These are phyloP conservation scores for Lenwebbia sp. DNA, from an alignment of 345 rosid species.

Conservation along the genomic window DNA sequence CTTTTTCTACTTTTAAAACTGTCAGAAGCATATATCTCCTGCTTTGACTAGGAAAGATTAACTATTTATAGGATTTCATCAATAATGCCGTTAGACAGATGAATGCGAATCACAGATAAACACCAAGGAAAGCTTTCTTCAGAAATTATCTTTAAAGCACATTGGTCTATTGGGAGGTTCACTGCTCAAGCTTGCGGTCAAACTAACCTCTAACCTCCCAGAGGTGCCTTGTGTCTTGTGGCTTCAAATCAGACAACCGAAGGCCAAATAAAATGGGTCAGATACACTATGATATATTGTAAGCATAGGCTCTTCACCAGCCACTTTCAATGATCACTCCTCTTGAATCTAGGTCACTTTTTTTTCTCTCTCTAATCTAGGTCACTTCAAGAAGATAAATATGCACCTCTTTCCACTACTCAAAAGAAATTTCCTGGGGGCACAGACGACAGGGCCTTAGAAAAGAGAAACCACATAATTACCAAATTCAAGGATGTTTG, in stretches of 20 bases:
- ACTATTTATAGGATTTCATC: background rate
- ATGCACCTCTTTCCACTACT: background rate
- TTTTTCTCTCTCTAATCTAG: too few relatives aligned
- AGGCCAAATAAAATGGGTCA: background rate
- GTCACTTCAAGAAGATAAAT: background rate
- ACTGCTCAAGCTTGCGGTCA: background rate
- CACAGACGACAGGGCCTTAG: background rate
- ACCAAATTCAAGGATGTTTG: background rate
- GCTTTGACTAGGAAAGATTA: background rate
- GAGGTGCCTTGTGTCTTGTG: background rate
- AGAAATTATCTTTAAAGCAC: background rate
- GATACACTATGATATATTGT: background rate
- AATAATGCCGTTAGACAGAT: background rate
- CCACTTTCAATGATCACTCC: background rate
- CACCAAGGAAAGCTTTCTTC: background rate
- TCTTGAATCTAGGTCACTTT: background rate
- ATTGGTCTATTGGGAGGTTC: background rate
- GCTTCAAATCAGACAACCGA: background rate
- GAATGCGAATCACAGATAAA: background rate
- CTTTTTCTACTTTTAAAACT: background rate
- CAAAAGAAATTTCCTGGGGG: background rate
- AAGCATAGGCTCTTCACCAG: background rate
- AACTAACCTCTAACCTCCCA: background rate
- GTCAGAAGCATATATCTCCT: background rate
- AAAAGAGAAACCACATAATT: background rate